Evolutionary conservation across 179 eudicot genomes (phyloP).

Genomic region (Silene vulgaris): DNA sequence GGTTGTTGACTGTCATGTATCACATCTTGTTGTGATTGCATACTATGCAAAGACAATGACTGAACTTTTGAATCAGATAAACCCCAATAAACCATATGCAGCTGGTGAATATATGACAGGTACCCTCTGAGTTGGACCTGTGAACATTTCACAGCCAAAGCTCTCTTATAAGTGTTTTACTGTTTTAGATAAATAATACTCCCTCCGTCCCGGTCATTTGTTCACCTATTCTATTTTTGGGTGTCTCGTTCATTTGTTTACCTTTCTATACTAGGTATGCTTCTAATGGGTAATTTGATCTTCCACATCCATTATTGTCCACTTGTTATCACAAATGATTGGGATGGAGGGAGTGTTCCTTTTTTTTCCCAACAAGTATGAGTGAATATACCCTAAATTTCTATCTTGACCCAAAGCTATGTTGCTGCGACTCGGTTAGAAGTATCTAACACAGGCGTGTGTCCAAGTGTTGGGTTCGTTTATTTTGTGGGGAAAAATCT

Average conservation of each 20-base stretch:
- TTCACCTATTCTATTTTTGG: not conserved
- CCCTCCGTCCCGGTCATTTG: not conserved
- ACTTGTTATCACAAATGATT: no score
- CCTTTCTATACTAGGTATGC: no score
- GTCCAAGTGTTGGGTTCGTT: no score
- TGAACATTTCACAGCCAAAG: slow-evolving; percentile 17
- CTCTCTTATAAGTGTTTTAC: not conserved
- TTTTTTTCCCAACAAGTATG: not conserved
- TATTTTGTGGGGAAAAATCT: no score
- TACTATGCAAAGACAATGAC: slow-evolving; percentile 44
- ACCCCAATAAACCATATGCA: slow-evolving; percentile 76
- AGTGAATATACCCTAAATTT: not conserved
- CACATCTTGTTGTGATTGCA: slow-evolving; percentile 71
- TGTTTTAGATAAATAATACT: not conserved
- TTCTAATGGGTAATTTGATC: no score
- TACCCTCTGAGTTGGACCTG: slow-evolving; percentile 82
- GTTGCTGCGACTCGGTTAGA: no score
- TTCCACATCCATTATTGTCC: no score
- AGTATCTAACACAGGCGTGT: no score
- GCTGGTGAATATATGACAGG: slow-evolving; percentile 64
- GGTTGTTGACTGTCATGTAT: slow-evolving; percentile 51
- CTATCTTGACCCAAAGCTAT: not conserved
- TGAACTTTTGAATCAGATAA: slow-evolving; percentile 53
- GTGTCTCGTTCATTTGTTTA: no score
- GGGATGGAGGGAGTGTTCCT: no score